Conservation (phyloP, 2,329 filamentous ascomycete species). For the Chrysosporium queenslandicum region DNA sequence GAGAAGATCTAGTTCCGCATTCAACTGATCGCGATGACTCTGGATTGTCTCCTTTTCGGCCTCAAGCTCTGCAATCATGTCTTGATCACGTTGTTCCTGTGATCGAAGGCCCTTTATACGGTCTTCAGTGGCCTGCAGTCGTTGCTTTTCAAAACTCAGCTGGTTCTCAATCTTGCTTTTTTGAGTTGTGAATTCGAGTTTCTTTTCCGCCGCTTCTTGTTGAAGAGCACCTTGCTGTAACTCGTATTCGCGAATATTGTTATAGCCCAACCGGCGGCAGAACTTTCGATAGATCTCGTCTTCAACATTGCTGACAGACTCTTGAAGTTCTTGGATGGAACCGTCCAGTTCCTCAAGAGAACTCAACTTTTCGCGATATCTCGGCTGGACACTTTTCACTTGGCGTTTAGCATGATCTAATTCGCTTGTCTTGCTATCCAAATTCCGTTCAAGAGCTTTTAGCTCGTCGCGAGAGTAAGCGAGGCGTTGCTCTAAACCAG, state of each 20-base stretch:
- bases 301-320: conserved; percentile 68
- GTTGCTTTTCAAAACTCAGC: conserved; percentile 57
- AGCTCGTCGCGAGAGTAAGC: conserved; percentile 64
- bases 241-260: conserved; percentile 85
- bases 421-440: conserved; percentile 74
- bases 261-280: conserved; percentile 76
- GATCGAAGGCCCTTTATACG: conserved; percentile 61
- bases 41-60: conserved; percentile 65
- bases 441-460: conserved; percentile 67
- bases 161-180: conserved; percentile 52
- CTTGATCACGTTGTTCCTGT: conserved; percentile 55
- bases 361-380: conserved; percentile 60
- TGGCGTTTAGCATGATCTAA: conserved; percentile 62
- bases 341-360: conserved; percentile 55
- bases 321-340: conserved; percentile 47
- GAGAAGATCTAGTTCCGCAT: conserved; percentile 67
- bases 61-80: conserved; percentile 59
- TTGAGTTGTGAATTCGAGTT: conserved; percentile 76
- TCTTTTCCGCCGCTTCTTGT: conserved; percentile 79
- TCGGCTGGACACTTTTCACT: conserved; percentile 65
- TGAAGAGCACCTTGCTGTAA: conserved; percentile 85
- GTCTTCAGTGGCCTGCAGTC: conserved; percentile 57
- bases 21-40: conserved; percentile 59
- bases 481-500: conserved; percentile 67
- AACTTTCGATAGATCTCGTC: conserved; percentile 80